Evolutionary conservation across 108 stramenopile species (phyloP).

Genomic region (Nannochloropsis gaditana): DNA sequence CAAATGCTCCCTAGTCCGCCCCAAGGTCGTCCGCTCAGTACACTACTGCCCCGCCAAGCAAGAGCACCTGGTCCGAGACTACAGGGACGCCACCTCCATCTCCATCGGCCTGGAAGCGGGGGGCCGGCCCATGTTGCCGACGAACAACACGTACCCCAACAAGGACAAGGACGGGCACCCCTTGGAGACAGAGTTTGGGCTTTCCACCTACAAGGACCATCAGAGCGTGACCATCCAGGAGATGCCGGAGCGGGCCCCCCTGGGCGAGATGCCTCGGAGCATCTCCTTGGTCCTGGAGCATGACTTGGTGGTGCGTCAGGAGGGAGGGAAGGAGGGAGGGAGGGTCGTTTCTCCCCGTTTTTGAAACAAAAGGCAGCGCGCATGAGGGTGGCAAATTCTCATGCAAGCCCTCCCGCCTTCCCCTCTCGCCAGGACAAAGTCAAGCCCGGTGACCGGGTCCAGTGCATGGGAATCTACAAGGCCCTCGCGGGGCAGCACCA

Average conservation of each 20-base stretch:
- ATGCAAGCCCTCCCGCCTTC: neutral
- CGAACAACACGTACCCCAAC: conserved; percentile 77
- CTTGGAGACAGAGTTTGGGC: conserved; percentile 92
- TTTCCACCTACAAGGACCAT: conserved; percentile 88
- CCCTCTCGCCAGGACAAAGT: conserved; percentile 60
- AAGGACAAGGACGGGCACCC: conserved; percentile 79
- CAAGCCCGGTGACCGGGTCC: conserved; percentile 95
- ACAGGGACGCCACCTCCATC: conserved; percentile 91
- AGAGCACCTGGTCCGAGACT: conserved; percentile 66
- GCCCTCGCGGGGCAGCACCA: conserved; percentile 6
- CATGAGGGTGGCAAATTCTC: neutral
- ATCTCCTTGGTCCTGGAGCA: conserved; percentile 43
- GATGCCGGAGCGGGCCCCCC: conserved; percentile 85
- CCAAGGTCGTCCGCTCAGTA: conserved; percentile 90
- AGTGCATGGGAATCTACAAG: conserved; percentile 67
- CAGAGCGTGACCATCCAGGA: conserved; percentile 94
- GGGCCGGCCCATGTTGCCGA: conserved; percentile 59
- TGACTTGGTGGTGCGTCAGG: conserved; percentile 29
- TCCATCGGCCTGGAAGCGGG: conserved; percentile 74
- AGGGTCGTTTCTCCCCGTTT: neutral
- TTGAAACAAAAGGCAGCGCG: no score
- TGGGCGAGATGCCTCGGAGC: conserved; percentile 92
- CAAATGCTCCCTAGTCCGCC: conserved; percentile 88
- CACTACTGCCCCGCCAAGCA: conserved; percentile 90
- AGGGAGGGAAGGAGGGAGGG: neutral